Evolutionary conservation across 2,329 filamentous ascomycete species (phyloP).

Genomic region (Tolypocladium ophioglossoides): DNA sequence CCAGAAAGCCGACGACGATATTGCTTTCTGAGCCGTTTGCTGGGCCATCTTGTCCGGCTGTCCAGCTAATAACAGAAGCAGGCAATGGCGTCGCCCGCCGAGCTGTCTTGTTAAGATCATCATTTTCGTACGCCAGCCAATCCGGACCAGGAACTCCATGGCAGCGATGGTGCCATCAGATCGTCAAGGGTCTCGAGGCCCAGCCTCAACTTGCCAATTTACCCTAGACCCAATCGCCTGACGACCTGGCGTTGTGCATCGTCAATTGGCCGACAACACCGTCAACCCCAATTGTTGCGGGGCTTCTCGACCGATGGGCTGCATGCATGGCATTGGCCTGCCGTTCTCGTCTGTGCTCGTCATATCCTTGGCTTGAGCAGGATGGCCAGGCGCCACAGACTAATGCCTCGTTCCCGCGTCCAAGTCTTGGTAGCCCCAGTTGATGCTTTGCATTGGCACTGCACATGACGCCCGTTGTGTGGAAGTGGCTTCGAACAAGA

Average conservation of each 20-base stretch:
- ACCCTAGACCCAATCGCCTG: constrained; percentile 14
- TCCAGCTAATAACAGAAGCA: not conserved
- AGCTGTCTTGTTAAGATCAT: not conserved
- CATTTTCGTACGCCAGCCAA: not conserved
- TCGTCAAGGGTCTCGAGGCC: not conserved
- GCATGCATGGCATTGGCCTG: not conserved
- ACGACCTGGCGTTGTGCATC: constrained; percentile 6
- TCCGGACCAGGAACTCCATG: not conserved
- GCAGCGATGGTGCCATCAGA: not conserved
- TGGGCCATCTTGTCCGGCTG: not conserved
- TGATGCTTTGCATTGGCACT: constrained; percentile 8
- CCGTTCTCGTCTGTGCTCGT: not conserved
- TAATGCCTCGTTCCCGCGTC: constrained; percentile 7
- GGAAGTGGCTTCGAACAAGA: not conserved
- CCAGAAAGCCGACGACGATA: not conserved
- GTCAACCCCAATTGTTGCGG: constrained; percentile 17
- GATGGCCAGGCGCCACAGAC: not conserved
- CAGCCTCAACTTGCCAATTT: constrained; percentile 9
- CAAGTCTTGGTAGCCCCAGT: constrained; percentile 5
- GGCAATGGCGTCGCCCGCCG: not conserved
- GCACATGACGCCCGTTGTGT: not conserved
- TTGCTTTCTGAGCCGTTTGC: not conserved
- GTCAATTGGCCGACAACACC: constrained; percentile 15
- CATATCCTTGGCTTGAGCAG: not conserved
- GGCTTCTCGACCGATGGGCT: constrained; percentile 5